These are phyloP conservation scores for Rasamsonia emersonii DNA, from an alignment of 2,329 filamentous ascomycete genomes.

Conservation along the genomic window DNA sequence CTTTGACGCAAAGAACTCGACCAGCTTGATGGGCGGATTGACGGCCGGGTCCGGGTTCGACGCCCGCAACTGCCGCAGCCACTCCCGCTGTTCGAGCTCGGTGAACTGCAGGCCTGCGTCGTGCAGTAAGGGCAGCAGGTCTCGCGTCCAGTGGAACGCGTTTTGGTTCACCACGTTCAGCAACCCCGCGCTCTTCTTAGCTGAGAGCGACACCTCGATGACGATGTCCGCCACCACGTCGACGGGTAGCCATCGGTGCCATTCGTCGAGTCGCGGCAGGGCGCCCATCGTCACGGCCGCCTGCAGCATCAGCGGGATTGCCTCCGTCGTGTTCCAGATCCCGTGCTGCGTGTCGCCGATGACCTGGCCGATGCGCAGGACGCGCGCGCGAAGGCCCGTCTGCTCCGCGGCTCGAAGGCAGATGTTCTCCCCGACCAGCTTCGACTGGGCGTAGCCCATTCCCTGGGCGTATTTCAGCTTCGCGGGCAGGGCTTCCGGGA, in stretches of 20 bases:
- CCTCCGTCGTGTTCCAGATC: conserved; percentile 45
- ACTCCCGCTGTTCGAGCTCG: conserved; percentile 17
- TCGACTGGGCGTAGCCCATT: conserved; percentile 39
- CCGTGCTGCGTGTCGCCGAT: conserved; percentile 41
- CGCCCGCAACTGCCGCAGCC: conserved; percentile 30
- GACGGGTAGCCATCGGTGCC: conserved; percentile 37
- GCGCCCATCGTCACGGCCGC: conserved; percentile 36
- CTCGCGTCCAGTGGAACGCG: conserved; percentile 43
- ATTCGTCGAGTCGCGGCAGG: conserved; percentile 40
- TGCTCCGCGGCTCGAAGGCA: conserved; percentile 26
- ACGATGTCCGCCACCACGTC: conserved; percentile 33
- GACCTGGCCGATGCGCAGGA: conserved; percentile 45
- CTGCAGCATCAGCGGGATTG: conserved; percentile 45
- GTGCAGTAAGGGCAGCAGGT: conserved; percentile 47
- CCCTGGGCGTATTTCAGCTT: conserved; percentile 30
- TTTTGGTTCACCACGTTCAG: conserved; percentile 48
- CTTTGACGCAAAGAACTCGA: conserved; percentile 47
- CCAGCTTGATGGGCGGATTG: conserved; percentile 46
- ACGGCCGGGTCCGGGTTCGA: conserved; percentile 40
- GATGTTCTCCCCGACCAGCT: conserved; percentile 34
- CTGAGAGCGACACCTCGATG: conserved; percentile 19
- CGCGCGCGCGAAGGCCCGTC: conserved; percentile 23
- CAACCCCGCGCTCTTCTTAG: conserved; percentile 21
- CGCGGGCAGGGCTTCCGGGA: conserved; percentile 29
- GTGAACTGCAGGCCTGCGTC: conserved; percentile 31